A percentile compares a stretch with the other conserved stretches of the same genome.
phyloP scores from a whole-genome alignment of 2,329 filamentous ascomycete species.

The Eutypa lata region DNA sequence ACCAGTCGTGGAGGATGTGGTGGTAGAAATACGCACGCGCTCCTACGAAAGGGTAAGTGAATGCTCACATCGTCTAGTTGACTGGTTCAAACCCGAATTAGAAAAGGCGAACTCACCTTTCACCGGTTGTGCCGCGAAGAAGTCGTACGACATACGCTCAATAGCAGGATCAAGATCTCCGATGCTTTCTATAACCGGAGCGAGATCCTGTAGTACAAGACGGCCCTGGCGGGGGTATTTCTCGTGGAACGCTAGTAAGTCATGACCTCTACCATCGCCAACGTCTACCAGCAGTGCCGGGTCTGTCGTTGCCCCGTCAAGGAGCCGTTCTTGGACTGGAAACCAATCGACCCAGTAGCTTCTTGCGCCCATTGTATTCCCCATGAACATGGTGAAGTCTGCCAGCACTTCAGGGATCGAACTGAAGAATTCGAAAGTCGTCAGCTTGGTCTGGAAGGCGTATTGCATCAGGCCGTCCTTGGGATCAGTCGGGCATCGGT shows the following conservation, averaged over 20 bases:
- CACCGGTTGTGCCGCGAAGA: conserved; percentile 29
- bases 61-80: background rate
- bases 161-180: conserved; percentile 17
- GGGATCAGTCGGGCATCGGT: conserved; percentile 20
- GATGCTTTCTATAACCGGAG: conserved; percentile 17
- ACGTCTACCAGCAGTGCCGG: conserved; percentile 27
- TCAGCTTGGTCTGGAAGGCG: conserved; percentile 23
- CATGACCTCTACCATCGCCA: conserved; percentile 27
- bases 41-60: conserved; percentile 12
- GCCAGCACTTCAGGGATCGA: conserved; percentile 14
- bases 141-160: conserved; percentile 32
- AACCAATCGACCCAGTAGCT: conserved; percentile 24
- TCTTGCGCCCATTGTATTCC: conserved; percentile 24
- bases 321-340: conserved; percentile 23
- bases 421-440: conserved; percentile 16
- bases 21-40: conserved; percentile 28
- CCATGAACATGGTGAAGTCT: conserved; percentile 27
- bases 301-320: conserved; percentile 15
- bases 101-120: conserved; percentile 21
- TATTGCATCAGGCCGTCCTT: conserved; percentile 24
- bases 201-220: conserved; percentile 27
- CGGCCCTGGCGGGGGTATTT: conserved; percentile 17
- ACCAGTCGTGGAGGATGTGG: conserved; percentile 35
- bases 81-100: no score
- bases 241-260: conserved; percentile 21